Evolutionary conservation across 2,329 filamentous ascomycete species (phyloP).

Genomic region (Talaromyces sp.): DNA sequence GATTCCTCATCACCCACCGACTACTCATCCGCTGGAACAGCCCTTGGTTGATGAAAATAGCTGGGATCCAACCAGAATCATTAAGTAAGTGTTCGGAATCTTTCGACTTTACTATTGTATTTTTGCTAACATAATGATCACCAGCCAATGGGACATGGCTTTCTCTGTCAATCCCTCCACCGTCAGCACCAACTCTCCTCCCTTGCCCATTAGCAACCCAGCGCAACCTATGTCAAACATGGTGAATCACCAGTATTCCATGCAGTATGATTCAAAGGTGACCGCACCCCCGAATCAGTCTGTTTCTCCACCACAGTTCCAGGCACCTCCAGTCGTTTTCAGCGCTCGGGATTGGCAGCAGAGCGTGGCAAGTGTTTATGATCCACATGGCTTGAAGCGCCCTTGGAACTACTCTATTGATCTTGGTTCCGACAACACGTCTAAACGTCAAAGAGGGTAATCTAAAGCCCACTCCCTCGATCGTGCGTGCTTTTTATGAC

Average conservation of each 20-base stretch:
- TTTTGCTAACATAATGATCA: constrained; percentile 27
- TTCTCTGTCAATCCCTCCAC: constrained; percentile 71
- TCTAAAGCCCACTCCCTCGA: not conserved
- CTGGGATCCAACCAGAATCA: constrained; percentile 88
- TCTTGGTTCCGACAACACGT: constrained; percentile 29
- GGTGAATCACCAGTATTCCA: constrained; percentile 36
- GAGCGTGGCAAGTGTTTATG: constrained; percentile 52
- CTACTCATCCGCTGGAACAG: constrained; percentile 52
- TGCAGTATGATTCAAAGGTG: constrained; percentile 40
- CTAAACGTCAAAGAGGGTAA: constrained; percentile 39
- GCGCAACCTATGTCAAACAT: constrained; percentile 29
- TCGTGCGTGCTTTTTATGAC: too few relatives aligned
- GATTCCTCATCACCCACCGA: constrained; percentile 39
- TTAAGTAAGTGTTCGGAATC: constrained; percentile 70
- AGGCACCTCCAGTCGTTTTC: constrained; percentile 41
- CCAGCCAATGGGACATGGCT: constrained; percentile 90
- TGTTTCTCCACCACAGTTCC: constrained; percentile 37
- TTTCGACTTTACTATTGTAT: constrained; percentile 6
- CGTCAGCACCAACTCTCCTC: constrained; percentile 44
- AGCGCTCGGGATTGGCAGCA: constrained; percentile 52
- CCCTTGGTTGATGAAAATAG: constrained; percentile 65
- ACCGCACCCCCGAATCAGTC: constrained; percentile 34
- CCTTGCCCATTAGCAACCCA: constrained; percentile 40
- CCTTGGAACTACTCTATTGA: constrained; percentile 47
- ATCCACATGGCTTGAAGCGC: constrained; percentile 49